Evolutionary conservation across 495 filamentous ascomycete genomes (phyloP), one percentile per base, ranked within the genome.

Genomic region (Penicillium verhagenii): DNA sequence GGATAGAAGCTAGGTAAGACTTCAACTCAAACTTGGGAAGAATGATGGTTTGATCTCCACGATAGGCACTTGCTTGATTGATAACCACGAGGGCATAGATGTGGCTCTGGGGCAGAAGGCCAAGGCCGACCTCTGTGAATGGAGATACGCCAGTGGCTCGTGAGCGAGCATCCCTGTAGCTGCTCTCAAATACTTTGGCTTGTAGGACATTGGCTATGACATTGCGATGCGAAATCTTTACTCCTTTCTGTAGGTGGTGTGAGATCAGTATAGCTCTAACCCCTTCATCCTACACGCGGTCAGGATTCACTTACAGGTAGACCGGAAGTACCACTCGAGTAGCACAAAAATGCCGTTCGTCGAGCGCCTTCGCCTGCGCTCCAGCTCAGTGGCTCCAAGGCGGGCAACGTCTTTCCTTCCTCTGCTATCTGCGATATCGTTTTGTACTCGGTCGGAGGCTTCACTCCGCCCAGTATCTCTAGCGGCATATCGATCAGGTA

Each of bases 171-270:
- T 76, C 63, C 23, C 83, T 74, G 13, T 63, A 67, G 8, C 71
- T 58, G n/a, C 70, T 64, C 26, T 93, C 87, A 54, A 73, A 84
- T 11, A 76, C 66, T 16, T 63, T 54, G 52, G 85, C 77, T 60
- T 92, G 87, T 60, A 94, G 64, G 1, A 83, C 79, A 61, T 96
- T 96, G 25, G 90, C 84, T 47, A 96, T 96, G 16, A 96, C 87
- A 64, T 96, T 96, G 14, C 77, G 72, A 70, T 96, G 92, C 13
- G 90, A 87, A 57, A 96, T 91, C 91, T 91, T 96, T 33, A 95
- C 91, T 23, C 90, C 91, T 91, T 96, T 96, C 86, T 93, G 50
- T 14, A 40, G 0, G 24, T 37, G 31, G 40, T 47, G 16, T 26
- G 8, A 19, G 38, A 46, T 39, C 16, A 42, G 26, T 16, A 7